Evolutionary conservation across 164 flowering plant species (phyloP).

Genomic region (Sextonia rubra): DNA sequence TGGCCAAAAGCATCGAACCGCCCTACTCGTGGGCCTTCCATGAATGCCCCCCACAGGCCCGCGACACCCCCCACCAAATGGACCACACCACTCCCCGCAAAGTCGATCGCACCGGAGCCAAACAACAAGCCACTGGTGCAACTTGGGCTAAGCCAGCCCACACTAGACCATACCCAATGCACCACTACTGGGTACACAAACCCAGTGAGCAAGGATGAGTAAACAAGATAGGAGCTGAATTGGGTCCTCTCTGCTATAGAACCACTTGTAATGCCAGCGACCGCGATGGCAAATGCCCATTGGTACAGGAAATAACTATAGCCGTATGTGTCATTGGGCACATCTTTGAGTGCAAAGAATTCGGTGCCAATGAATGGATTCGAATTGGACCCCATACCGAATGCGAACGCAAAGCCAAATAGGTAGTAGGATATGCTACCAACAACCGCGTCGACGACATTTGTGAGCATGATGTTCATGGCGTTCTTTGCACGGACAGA

Average conservation of each 20-base stretch:
- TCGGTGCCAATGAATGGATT: constrained; percentile 60
- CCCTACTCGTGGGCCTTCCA: constrained; percentile 65
- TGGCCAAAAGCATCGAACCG: constrained; percentile 54
- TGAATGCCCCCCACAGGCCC: constrained; percentile 56
- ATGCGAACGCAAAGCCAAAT: constrained; percentile 73
- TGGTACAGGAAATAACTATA: constrained; percentile 71
- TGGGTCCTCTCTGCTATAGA: constrained; percentile 83
- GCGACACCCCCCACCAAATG: constrained; percentile 66
- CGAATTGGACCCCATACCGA: constrained; percentile 36
- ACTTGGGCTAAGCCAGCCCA: constrained; percentile 51
- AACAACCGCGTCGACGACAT: constrained; percentile 67
- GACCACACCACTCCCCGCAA: constrained; percentile 59
- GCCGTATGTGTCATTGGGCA: constrained; percentile 38
- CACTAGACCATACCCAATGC: constrained; percentile 69
- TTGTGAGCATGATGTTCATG: constrained; percentile 75
- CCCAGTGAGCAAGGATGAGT: constrained; percentile 62
- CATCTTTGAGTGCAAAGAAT: constrained; percentile 44
- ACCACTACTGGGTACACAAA: constrained; percentile 72
- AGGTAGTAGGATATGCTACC: constrained; percentile 68
- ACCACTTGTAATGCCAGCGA: constrained; percentile 75
- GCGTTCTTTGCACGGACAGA: constrained; percentile 73
- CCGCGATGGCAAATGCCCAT: constrained; percentile 83
- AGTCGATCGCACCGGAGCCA: constrained; percentile 60
- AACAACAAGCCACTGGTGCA: constrained; percentile 27
- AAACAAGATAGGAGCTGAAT: constrained; percentile 59